Base-by-base conservation (phyloP, 2,329 filamentous ascomycete genomes). In the Paramyrothecium roridum region DNA sequence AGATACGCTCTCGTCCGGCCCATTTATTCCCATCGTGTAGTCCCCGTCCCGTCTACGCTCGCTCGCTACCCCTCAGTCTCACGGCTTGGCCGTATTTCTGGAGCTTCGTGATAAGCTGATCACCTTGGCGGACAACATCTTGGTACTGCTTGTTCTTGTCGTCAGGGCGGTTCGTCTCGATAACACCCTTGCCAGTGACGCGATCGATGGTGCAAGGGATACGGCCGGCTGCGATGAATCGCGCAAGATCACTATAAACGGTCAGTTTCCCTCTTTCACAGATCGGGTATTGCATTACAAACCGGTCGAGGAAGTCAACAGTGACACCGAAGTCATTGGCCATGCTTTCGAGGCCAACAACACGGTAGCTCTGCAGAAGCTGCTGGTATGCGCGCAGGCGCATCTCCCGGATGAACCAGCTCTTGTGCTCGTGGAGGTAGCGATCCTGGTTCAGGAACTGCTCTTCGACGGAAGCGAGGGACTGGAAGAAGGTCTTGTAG, bases 91-190 rank as follows among this genome's bases (percentile, higher is more conserved):
- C 95, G 73, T 99, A 99, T 82, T 99, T 99, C 78, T 99, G 95
- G 64, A 99, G 80, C 82, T 99, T 99, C 56, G 95, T 99, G 72
- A 99, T 98, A 60, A 99, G 82, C 75, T 96, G 90, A 74, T 99
- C 95, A 33, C 95, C 95, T 72, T 98, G 95, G 78, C 95, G 95
- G 58, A 99, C 92, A 40, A 98, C 92, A 66, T 99, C 95, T 66
- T 93, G 90, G 76, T 99, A 99, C 78, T 99, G 95, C 83, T 96
- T 97, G 82, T 98, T 98, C 87, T 99, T 99, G 79, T 96, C 93
- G 71, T 98, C 95, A 10, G 93, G 93, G 54, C 95, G 85, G 78
- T 97, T 97, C 48, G 95, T 99, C 82, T 98, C 95, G 67, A 99
- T 98, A 64, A 98, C 90, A 52, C 93, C 93, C 73, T 96, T 95